Evolutionary conservation across 768 basidiomycete species (phyloP).

Genomic region (Kwoniella mangroviensis): DNA sequence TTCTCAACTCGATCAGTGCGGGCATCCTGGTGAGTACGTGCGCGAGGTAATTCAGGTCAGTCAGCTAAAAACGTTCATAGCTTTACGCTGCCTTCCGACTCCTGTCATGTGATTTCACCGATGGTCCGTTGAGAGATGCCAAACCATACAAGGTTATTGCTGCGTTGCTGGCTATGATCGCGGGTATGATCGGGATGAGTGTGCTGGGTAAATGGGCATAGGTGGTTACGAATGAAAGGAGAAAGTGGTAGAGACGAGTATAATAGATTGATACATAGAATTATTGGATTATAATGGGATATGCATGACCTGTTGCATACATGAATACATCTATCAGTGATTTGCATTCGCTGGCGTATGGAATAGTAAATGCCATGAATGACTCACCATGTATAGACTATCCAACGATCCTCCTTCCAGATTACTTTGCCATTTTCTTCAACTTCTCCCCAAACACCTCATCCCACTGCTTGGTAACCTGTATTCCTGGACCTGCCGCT

Average conservation of each 20-base stretch:
- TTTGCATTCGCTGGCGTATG: not conserved
- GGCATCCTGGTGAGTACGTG: slow-evolving; percentile 30
- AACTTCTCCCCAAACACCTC: slow-evolving; percentile 35
- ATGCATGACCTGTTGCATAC: not conserved
- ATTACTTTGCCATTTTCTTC: slow-evolving; percentile 26
- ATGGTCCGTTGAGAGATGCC: slow-evolving; percentile 41
- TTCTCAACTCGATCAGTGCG: slow-evolving; percentile 37
- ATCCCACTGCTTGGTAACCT: slow-evolving; percentile 30
- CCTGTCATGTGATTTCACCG: slow-evolving; percentile 45
- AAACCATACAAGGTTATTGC: slow-evolving; percentile 29
- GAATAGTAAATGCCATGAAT: not conserved
- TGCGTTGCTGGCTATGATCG: slow-evolving; percentile 38
- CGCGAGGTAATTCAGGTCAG: slow-evolving; percentile 33
- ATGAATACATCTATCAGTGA: not conserved
- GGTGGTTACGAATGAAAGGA: not conserved
- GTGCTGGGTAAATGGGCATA: slow-evolving; percentile 53
- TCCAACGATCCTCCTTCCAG: no score
- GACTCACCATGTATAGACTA: no score
- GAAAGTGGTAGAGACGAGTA: not conserved
- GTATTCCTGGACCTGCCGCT: slow-evolving; percentile 31
- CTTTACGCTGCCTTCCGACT: slow-evolving; percentile 34
- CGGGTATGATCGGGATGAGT: slow-evolving; percentile 49
- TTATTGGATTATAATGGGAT: not conserved
- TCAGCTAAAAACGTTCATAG: not conserved
- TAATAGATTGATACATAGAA: not conserved